Evolutionary conservation across 1,139 yeast species (phyloP).

Genomic region (Yamadazyma trypodendri): DNA sequence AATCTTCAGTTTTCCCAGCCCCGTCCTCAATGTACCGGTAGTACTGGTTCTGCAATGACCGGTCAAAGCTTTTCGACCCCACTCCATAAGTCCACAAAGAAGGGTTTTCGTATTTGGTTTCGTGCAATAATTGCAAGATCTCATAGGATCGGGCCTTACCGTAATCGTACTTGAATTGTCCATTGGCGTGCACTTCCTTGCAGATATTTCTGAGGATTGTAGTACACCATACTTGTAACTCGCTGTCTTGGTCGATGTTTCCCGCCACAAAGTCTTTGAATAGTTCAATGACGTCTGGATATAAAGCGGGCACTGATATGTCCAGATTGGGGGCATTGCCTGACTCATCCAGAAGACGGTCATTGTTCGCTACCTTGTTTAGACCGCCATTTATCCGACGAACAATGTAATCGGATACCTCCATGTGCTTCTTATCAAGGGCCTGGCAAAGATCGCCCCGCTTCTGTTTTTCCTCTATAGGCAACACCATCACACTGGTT

Average conservation of each 20-base stretch:
- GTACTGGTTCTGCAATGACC: slow-evolving; percentile 39
- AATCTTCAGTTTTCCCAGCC: slow-evolving; percentile 18
- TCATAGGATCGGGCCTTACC: slow-evolving; percentile 51
- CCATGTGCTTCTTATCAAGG: slow-evolving; percentile 11
- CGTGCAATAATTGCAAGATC: slow-evolving; percentile 25
- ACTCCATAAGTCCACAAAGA: slow-evolving; percentile 43
- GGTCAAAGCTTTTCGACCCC: slow-evolving; percentile 23
- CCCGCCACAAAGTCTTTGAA: slow-evolving; percentile 52
- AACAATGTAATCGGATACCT: slow-evolving; percentile 22
- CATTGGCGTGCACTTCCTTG: slow-evolving; percentile 22
- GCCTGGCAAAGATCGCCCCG: slow-evolving; percentile 8
- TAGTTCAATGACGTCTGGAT: slow-evolving; percentile 36
- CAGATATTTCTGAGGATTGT: slow-evolving; percentile 37
- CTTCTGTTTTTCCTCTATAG: slow-evolving; percentile 30
- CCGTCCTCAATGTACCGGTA: slow-evolving; percentile 32
- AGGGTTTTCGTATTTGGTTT: slow-evolving; percentile 41
- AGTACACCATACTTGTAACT: slow-evolving; percentile 33
- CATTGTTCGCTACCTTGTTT: no score
- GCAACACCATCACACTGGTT: slow-evolving; percentile 47
- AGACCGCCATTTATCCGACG: no score
- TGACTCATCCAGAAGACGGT: no score
- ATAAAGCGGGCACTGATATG: slow-evolving; percentile 22
- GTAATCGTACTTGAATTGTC: slow-evolving; percentile 42
- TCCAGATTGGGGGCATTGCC: slow-evolving; percentile 14
- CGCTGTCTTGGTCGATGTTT: slow-evolving; percentile 41